Evolutionary conservation across 495 filamentous ascomycete species (phyloP).

Genomic region (Emericellopsis terricola): DNA sequence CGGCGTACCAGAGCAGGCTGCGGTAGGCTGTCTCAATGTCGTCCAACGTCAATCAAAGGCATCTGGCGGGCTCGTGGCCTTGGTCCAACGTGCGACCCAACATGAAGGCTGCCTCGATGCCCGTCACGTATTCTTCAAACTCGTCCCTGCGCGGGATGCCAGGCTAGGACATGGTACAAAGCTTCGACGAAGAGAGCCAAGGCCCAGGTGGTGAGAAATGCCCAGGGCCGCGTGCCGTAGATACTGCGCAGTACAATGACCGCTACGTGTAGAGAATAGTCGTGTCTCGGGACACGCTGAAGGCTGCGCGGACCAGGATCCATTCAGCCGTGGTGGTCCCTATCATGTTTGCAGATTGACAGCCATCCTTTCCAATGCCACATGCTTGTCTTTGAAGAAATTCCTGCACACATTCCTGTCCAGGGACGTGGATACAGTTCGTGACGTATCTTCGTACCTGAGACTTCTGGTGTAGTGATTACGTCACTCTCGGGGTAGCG

Average conservation of each 20-base stretch:
- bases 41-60: conserved; percentile 47
- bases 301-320: neutral
- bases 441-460: too few species aligned
- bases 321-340: neutral
- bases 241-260: conserved; percentile 12
- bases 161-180: too few species aligned
- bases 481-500: neutral
- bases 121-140: conserved; percentile 34
- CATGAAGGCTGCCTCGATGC: conserved; percentile 24
- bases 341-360: too few species aligned
- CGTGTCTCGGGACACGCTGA: neutral
- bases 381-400: too few species aligned
- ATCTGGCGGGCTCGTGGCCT: conserved; percentile 32
- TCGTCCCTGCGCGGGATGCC: too few species aligned
- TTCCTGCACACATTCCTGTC: too few species aligned
- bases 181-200: too few species aligned
- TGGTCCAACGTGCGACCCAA: conserved; percentile 28
- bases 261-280: conserved; percentile 1
- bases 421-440: too few species aligned
- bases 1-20: conserved; percentile 43
- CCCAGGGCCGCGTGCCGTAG: neutral
- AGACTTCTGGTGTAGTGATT: too few species aligned
- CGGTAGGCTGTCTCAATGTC: conserved; percentile 39
- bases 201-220: too few species aligned
- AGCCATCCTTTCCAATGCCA: too few species aligned